Percentiles rank a stretch among this genome's conserved stretches.
Conservation (phyloP, 2,329 filamentous ascomycete species). For the Onygena corvina region DNA sequence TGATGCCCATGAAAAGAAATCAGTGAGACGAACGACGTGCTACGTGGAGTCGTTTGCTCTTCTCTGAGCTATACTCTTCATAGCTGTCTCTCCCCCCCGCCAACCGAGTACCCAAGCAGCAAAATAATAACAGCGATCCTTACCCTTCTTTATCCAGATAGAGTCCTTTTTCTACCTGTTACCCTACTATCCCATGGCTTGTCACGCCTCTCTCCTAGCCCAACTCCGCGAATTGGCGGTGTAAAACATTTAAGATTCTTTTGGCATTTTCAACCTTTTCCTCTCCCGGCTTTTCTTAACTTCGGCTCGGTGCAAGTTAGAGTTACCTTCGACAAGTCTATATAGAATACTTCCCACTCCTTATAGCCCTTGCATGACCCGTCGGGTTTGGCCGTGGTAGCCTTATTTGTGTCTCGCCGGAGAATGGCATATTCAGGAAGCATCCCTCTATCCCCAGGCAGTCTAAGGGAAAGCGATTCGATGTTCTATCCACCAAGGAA, state of each 20-base stretch:
- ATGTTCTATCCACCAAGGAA: conserved; percentile 12
- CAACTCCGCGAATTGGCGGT: conserved; percentile 6
- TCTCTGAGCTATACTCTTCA: conserved; percentile 1
- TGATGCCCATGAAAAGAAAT: conserved; percentile 5
- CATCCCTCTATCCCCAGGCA: conserved; percentile 12
- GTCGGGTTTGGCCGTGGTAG: background rate
- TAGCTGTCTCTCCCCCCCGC: background rate
- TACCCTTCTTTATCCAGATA: background rate
- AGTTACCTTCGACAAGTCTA: background rate
- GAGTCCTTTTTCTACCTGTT: conserved; percentile 1
- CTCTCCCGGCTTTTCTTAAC: background rate
- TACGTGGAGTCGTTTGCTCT: conserved; percentile 4
- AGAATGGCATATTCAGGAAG: conserved; percentile 15
- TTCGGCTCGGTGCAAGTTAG: background rate
- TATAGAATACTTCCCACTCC: conserved; percentile 1
- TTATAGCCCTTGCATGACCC: conserved; percentile 5
- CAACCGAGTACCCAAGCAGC: conserved; percentile 1
- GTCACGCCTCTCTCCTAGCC: background rate
- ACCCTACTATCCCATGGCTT: background rate
- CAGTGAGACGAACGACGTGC: conserved; percentile 4
- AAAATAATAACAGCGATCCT: conserved; percentile 1
- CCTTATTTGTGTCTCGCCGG: conserved; percentile 7
- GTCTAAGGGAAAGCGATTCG: conserved; percentile 9
- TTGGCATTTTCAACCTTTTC: conserved; percentile 6
- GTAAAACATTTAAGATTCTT: conserved; percentile 6